Conservation (phyloP, 2,329 filamentous ascomycete genomes). For the Cladosporium sp. region DNA sequence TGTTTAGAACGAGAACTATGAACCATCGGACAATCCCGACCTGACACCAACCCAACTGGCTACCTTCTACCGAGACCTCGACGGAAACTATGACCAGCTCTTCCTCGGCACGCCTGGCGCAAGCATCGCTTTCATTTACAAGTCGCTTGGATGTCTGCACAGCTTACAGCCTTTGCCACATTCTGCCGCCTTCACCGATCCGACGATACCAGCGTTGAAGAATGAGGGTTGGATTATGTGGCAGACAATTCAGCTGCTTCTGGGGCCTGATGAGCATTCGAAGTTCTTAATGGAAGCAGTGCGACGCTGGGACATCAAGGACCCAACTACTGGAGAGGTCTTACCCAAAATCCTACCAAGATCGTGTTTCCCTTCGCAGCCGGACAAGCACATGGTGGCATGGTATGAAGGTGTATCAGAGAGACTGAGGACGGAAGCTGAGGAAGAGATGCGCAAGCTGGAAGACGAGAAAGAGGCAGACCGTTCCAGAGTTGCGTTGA, state of each 20-base stretch:
- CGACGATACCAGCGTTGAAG: constrained; percentile 80
- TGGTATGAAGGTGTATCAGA: constrained; percentile 83
- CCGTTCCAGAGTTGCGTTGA: constrained; percentile 5
- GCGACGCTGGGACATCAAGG: constrained; percentile 71
- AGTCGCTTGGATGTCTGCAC: constrained; percentile 87
- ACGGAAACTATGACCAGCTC: constrained; percentile 57
- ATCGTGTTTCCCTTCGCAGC: constrained; percentile 67
- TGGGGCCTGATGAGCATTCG: constrained; percentile 86
- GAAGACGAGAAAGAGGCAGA: constrained; percentile 19
- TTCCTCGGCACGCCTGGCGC: constrained; percentile 74
- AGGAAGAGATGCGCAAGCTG: constrained; percentile 39
- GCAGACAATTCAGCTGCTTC: constrained; percentile 87
- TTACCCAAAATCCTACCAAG: constrained; percentile 67
- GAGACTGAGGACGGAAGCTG: constrained; percentile 66
- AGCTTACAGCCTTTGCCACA: constrained; percentile 61
- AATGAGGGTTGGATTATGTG: constrained; percentile 84
- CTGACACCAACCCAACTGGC: constrained; percentile 53
- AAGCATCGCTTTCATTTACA: constrained; percentile 89
- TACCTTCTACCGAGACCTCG: constrained; percentile 51
- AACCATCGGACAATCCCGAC: constrained; percentile 48
- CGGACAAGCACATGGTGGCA: constrained; percentile 76
- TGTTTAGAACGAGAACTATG: constrained; percentile 45
- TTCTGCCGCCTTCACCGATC: constrained; percentile 67
- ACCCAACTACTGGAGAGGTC: constrained; percentile 63
- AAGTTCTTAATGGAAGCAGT: constrained; percentile 81